A percentile compares a stretch with the other conserved stretches of the same genome.
Evolutionary conservation across 2,329 filamentous ascomycete genomes (phyloP).

Genomic region (Chaetomiaceae sp.): DNA sequence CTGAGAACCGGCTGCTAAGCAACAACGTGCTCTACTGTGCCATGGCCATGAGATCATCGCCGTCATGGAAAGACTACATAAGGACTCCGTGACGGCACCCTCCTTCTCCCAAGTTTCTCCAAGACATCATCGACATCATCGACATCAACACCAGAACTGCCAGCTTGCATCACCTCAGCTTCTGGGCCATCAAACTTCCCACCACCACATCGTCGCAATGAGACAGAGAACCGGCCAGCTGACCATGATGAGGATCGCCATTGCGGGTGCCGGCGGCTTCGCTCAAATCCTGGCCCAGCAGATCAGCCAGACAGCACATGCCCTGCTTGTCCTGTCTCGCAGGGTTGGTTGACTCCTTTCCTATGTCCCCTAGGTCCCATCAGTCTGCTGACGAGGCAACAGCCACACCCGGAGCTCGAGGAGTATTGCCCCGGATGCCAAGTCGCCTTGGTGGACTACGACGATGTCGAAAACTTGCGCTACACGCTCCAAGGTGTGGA

Average conservation of each 20-base stretch:
- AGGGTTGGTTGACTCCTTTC: constrained; percentile 41
- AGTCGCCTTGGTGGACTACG: constrained; percentile 65
- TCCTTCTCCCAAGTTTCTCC: not conserved
- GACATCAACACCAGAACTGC: not conserved
- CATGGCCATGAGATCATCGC: constrained; percentile 5
- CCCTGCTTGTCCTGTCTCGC: constrained; percentile 67
- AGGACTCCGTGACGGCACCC: not conserved
- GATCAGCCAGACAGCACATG: constrained; percentile 61
- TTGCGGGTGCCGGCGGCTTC: constrained; percentile 44
- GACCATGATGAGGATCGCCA: constrained; percentile 46
- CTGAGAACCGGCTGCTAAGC: not conserved
- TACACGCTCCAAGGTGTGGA: constrained; percentile 69
- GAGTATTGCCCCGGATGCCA: constrained; percentile 53
- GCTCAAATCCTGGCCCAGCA: constrained; percentile 46
- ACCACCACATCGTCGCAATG: constrained; percentile 16
- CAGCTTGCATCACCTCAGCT: not conserved
- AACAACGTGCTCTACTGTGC: not conserved
- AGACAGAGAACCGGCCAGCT: constrained; percentile 17
- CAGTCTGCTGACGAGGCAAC: not conserved
- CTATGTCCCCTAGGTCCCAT: not conserved
- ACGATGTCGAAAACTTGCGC: constrained; percentile 51
- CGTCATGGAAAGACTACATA: constrained; percentile 10
- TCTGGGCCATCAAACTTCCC: too few species aligned
- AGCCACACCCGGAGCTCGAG: constrained; percentile 53
- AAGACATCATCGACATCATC: not conserved